phyloP scores from a whole-genome alignment of 148 eudicot genomes.

The Nepenthes gracilis region DNA sequence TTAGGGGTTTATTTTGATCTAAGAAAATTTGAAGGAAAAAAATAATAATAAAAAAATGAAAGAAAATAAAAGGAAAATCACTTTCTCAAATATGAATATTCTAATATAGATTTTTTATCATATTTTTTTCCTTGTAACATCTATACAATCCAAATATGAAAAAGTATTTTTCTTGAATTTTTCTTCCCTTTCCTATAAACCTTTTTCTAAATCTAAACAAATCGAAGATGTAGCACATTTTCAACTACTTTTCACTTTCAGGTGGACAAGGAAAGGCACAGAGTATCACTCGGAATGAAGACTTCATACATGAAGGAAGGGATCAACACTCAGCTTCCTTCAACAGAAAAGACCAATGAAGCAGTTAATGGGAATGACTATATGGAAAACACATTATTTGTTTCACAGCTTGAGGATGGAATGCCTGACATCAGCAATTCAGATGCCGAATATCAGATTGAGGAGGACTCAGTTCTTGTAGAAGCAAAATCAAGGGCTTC shows the following conservation, averaged over 20 bases:
- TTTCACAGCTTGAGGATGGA: slow-evolving; percentile 7
- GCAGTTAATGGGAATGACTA: slow-evolving; percentile 13
- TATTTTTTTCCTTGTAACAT: no score
- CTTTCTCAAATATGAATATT: no score
- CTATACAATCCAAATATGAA: no score
- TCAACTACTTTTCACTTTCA: slow-evolving; percentile 10
- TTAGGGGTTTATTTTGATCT: no score
- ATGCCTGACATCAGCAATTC: slow-evolving; percentile 12
- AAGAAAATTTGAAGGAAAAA: no score
- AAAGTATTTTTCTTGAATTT: no score
- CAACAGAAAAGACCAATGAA: slow-evolving; percentile 18
- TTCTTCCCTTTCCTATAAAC: no score
- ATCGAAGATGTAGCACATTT: not conserved
- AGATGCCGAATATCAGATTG: slow-evolving; percentile 23
- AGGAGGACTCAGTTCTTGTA: slow-evolving; percentile 32
- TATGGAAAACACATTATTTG: slow-evolving; percentile 6
- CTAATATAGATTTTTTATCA: no score
- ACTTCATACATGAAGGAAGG: slow-evolving; percentile 41
- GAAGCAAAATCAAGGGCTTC: slow-evolving; percentile 66
- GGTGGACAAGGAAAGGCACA: slow-evolving; percentile 67
- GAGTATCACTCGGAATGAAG: slow-evolving; percentile 90
- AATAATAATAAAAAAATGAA: no score
- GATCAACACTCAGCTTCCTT: slow-evolving; percentile 13
- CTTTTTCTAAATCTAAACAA: no score
- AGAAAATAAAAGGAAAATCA: no score